These are phyloP conservation scores for Ogataea paraovalis DNA, from an alignment of 805 yeast genomes.

Conservation along the genomic window DNA sequence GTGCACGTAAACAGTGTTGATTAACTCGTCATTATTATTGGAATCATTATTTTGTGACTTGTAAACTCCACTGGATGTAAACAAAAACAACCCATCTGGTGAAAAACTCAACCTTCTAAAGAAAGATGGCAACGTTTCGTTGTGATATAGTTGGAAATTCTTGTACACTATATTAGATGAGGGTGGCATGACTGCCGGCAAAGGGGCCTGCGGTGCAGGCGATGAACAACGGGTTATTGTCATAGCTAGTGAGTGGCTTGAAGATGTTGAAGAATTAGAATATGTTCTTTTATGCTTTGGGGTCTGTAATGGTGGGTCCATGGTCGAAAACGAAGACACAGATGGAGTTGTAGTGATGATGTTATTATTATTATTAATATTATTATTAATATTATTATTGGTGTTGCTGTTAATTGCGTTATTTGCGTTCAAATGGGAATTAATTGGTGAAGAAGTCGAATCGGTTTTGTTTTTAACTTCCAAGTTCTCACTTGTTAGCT, in stretches of 20 bases:
- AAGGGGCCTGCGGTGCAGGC: conserved; percentile 28
- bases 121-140: conserved; percentile 86
- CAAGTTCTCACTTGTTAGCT: conserved; percentile 21
- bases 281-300: conserved; percentile 38
- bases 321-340: conserved; percentile 12
- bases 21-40: conserved; percentile 11
- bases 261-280: conserved; percentile 37
- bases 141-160: conserved; percentile 59
- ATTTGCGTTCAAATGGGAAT: not conserved
- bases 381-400: no score
- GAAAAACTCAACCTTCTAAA: conserved; percentile 83
- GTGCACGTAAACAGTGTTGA: conserved; percentile 77
- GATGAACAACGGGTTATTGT: conserved; percentile 24
- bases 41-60: conserved; percentile 26
- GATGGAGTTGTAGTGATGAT: not conserved
- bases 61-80: conserved; percentile 74
- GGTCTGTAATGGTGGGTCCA: conserved; percentile 31
- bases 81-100: conserved; percentile 80
- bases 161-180: conserved; percentile 28
- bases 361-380: no score
- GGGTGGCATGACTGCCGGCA: conserved; percentile 46
- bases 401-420: not conserved
- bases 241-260: conserved; percentile 29
- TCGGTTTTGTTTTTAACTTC: conserved; percentile 12
- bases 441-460: conserved; percentile 4